phyloP scores from a whole-genome alignment of 345 rosid species.

The Moricandia arvensis region DNA sequence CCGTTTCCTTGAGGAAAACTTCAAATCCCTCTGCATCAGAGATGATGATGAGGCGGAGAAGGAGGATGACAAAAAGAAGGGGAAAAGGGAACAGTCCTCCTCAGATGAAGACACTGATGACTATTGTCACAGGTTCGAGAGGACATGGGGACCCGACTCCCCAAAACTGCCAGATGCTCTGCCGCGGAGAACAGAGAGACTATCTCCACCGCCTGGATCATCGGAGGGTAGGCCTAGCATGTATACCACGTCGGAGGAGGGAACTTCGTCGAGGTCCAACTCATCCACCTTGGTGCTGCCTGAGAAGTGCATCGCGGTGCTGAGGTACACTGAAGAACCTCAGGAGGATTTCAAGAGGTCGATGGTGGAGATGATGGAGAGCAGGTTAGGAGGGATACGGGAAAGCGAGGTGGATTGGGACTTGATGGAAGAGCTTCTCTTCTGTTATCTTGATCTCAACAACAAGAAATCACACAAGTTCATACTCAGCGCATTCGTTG shows the following conservation, averaged over 20 bases:
- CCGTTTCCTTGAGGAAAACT: slow-evolving; percentile 78
- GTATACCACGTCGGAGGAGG: slow-evolving; percentile 32
- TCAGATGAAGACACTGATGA: slow-evolving; percentile 19
- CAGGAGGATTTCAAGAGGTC: slow-evolving; percentile 63
- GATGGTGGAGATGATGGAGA: slow-evolving; percentile 71
- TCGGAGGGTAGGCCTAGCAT: no score
- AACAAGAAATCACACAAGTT: slow-evolving; percentile 67
- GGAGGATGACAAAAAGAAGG: slow-evolving; percentile 15
- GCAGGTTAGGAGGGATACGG: slow-evolving; percentile 37
- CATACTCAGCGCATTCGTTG: slow-evolving; percentile 76
- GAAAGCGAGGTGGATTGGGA: slow-evolving; percentile 64
- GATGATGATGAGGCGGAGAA: no score
- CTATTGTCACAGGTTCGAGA: slow-evolving; percentile 28
- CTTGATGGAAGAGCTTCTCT: slow-evolving; percentile 77
- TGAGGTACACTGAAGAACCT: slow-evolving; percentile 49
- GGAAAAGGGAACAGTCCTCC: slow-evolving; percentile 4
- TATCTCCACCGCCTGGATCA: slow-evolving; percentile 47
- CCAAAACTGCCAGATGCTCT: slow-evolving; percentile 23
- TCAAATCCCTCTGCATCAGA: slow-evolving; percentile 62
- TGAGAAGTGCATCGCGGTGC: slow-evolving; percentile 59
- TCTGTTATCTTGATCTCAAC: slow-evolving; percentile 69
- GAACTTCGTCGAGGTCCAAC: slow-evolving; percentile 35
- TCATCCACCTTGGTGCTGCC: slow-evolving; percentile 37
- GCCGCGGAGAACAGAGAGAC: slow-evolving; percentile 21
- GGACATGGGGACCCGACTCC: slow-evolving; percentile 36